Evolutionary conservation across 2,329 filamentous ascomycete genomes (phyloP).

Genomic region (Penicillium glabrum): DNA sequence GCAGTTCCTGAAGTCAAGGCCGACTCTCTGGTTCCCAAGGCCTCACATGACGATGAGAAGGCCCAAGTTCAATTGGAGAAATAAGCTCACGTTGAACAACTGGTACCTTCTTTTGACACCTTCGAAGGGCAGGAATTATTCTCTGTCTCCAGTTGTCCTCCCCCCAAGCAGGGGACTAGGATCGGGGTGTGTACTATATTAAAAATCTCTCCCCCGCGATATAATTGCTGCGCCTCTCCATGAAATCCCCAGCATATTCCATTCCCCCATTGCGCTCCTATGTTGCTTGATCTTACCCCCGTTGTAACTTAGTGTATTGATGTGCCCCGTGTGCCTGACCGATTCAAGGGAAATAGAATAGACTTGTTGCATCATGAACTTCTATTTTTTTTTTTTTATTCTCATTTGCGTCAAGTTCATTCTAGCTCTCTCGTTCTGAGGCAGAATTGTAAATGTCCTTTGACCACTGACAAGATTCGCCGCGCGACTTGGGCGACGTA

Average conservation of each 20-base stretch:
- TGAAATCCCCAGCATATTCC: constrained; percentile 22
- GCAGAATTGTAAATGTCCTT: too few species aligned
- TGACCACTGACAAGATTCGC: too few species aligned
- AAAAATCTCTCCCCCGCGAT: constrained; percentile 15
- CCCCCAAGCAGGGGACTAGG: constrained; percentile 8
- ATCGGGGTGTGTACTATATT: constrained; percentile 28
- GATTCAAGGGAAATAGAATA: constrained; percentile 27
- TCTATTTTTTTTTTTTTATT: background rate
- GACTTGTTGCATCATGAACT: constrained; percentile 21
- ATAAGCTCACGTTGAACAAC: background rate
- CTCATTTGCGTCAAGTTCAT: background rate
- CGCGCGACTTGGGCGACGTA: too few species aligned
- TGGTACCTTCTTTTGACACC: constrained; percentile 7
- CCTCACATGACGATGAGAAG: constrained; percentile 46
- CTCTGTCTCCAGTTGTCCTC: background rate
- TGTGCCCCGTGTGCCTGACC: constrained; percentile 20
- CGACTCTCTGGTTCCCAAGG: constrained; percentile 50
- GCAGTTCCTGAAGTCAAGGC: constrained; percentile 28
- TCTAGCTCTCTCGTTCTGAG: background rate
- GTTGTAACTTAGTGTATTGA: constrained; percentile 32
- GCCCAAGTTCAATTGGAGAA: constrained; percentile 8
- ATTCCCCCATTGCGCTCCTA: constrained; percentile 24
- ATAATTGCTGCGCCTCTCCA: constrained; percentile 10
- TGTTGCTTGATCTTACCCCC: constrained; percentile 11
- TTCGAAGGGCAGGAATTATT: background rate